Evolutionary conservation across 208 protist genomes (phyloP), one percentile per base, ranked within the genome.

Genomic region (Giardia muris): DNA sequence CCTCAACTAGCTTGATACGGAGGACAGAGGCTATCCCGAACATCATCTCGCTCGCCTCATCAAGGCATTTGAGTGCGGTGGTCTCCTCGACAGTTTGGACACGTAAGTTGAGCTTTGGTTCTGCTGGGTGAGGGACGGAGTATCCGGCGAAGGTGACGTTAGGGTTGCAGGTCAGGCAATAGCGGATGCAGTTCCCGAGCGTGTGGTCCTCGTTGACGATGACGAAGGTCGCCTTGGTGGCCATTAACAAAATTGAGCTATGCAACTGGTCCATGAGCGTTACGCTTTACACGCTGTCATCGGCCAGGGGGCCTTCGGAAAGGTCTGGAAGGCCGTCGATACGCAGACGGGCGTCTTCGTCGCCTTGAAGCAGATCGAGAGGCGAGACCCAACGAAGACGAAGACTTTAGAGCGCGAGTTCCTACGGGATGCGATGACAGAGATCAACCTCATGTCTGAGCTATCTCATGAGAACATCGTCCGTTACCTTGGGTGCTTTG

Each of bases 351-450:
- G 92, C 0, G 19, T 95, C 39, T 0, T 92, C 0, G 93, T 96
- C 22, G 95, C 95, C 47, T 46, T 96, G 0, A 96, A 96, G 93
- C 96, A 96, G 89, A 95, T 96, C 45, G 57, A 76, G 57, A n/a
- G n/a, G n/a, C n/a, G n/a, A n/a, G 19, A 10, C 30, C 10, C 10
- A 30, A 30, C 19, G 19, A 76, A 76, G 30, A 76, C 10, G 57
- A 76, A 76, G 30, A 30, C 57, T 76, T 10, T 76, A 39, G 57
- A 76, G 19, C 57, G 30, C 19, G 57, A 30, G 30, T 76, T 76
- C 30, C 10, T 76, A 10, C 10, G 30, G 57, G 57, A 76, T 39
- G 57, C 30, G 57, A 76, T 76, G 57, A 39, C 57, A 39, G 57
- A 76, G 57, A 76, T 76, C 10, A 76, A 76, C 57, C 57, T 76